Evolutionary conservation across 2,329 filamentous ascomycete genomes (phyloP).

Genomic region (Pleurostoma richardsiae): DNA sequence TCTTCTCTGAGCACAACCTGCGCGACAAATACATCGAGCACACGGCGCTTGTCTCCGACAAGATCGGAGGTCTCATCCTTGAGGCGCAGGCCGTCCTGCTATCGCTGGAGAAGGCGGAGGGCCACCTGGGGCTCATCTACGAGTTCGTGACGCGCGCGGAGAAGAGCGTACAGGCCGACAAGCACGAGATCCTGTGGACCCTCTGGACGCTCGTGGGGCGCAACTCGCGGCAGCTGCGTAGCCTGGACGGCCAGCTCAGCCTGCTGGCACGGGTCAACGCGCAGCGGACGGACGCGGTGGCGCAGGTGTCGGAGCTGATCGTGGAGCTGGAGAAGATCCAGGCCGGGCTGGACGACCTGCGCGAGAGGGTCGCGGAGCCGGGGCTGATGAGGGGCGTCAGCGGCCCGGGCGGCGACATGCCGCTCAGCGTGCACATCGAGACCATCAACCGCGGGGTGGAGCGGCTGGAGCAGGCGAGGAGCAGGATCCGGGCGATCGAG

Average conservation of each 20-base stretch:
- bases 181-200: slow-evolving; percentile 61
- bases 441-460: slow-evolving; percentile 70
- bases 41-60: slow-evolving; percentile 62
- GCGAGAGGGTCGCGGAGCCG: slow-evolving; percentile 65
- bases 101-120: slow-evolving; percentile 63
- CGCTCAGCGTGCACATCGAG: slow-evolving; percentile 69
- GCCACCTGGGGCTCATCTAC: slow-evolving; percentile 64
- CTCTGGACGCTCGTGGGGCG: slow-evolving; percentile 73
- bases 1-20: slow-evolving; percentile 56
- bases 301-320: slow-evolving; percentile 64
- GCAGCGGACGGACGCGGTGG: slow-evolving; percentile 62
- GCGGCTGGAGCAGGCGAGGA: slow-evolving; percentile 60
- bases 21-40: slow-evolving; percentile 73
- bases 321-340: slow-evolving; percentile 71
- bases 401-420: slow-evolving; percentile 38
- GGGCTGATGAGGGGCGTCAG: slow-evolving; percentile 48
- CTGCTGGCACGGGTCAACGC: slow-evolving; percentile 61
- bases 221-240: slow-evolving; percentile 55
- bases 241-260: slow-evolving; percentile 57
- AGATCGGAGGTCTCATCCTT: slow-evolving; percentile 61
- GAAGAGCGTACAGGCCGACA: slow-evolving; percentile 49
- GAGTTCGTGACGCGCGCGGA: slow-evolving; percentile 63
- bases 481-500: slow-evolving; percentile 53
- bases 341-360: slow-evolving; percentile 63
- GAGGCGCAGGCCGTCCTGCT: slow-evolving; percentile 65